Conservation (phyloP, 2,329 filamentous ascomycete genomes). For the Aspergillus alliaceus region DNA sequence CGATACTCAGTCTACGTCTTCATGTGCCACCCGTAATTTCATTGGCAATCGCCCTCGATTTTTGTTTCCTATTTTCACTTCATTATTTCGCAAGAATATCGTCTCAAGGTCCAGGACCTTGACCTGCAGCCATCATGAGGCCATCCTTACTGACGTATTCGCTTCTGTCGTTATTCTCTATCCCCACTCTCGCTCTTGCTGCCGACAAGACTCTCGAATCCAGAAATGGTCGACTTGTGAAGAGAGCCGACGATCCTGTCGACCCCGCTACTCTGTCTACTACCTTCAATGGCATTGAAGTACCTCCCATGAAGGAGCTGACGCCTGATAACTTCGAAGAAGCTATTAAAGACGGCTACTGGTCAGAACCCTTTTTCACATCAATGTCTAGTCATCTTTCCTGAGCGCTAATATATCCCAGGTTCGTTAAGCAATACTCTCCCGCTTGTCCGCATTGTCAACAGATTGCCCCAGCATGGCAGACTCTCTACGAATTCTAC, state of each 20-base stretch:
- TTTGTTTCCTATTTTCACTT: slow-evolving; percentile 12
- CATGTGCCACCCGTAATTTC: slow-evolving; percentile 34
- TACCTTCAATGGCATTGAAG: slow-evolving; percentile 53
- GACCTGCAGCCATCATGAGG: slow-evolving; percentile 33
- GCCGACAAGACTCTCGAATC: slow-evolving; percentile 19
- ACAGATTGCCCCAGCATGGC: slow-evolving; percentile 77
- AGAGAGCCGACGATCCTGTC: slow-evolving; percentile 24
- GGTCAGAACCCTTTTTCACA: slow-evolving; percentile 36
- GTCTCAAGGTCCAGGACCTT: slow-evolving; percentile 17
- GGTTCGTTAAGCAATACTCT: slow-evolving; percentile 56
- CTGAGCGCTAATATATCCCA: slow-evolving; percentile 26
- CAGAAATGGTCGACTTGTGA: slow-evolving; percentile 24
- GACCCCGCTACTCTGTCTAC: slow-evolving; percentile 33
- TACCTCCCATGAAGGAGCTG: slow-evolving; percentile 52
- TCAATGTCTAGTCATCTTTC: neutral
- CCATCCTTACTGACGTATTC: slow-evolving; percentile 38
- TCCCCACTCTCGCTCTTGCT: slow-evolving; percentile 33
- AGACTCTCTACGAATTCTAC: slow-evolving; percentile 95
- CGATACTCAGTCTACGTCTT: slow-evolving; percentile 13
- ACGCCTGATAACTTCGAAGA: slow-evolving; percentile 50
- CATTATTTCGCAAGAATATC: neutral
- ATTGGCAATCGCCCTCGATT: slow-evolving; percentile 15
- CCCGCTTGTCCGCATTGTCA: slow-evolving; percentile 68
- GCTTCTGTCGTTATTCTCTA: slow-evolving; percentile 37
- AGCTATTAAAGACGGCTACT: slow-evolving; percentile 53